Conservation (phyloP, 306 rosid genomes). For the Fragaria ananassa region DNA sequence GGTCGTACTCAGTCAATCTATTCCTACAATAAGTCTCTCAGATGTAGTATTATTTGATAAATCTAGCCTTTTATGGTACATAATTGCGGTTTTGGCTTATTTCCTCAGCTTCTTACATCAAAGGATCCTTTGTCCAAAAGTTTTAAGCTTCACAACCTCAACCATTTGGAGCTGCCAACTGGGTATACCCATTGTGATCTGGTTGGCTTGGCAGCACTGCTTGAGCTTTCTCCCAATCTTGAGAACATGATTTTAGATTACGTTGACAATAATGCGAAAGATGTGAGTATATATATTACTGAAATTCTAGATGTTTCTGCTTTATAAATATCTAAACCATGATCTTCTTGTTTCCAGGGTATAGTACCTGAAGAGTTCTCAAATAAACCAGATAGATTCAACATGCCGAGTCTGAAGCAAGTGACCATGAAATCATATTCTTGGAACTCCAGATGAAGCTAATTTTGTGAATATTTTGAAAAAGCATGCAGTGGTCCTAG, state of each 20-base stretch:
- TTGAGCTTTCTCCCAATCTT: slow-evolving; percentile 9
- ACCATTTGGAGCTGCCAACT: slow-evolving; percentile 2
- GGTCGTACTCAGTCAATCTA: neutral
- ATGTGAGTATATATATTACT: neutral
- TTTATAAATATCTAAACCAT: neutral
- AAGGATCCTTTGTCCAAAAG: neutral
- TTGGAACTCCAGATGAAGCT: neutral
- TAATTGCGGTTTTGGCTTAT: neutral
- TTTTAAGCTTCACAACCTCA: slow-evolving; percentile 7
- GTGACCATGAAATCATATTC: slow-evolving; percentile 1
- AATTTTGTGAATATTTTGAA: neutral
- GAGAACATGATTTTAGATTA: slow-evolving; percentile 2
- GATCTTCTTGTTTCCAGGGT: neutral
- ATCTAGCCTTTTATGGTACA: neutral
- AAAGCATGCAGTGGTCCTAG: slow-evolving; percentile 1
- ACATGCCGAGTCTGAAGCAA: slow-evolving; percentile 22
- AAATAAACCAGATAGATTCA: neutral
- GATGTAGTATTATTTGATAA: neutral
- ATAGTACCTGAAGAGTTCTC: slow-evolving; percentile 1
- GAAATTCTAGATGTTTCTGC: neutral
- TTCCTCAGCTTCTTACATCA: slow-evolving; percentile 17
- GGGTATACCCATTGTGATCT: slow-evolving; percentile 17
- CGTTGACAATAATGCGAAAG: neutral
- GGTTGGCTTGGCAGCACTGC: slow-evolving; percentile 19
- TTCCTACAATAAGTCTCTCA: neutral